These are phyloP conservation scores for Gossypium aridum DNA, from an alignment of 441 rosid species.

Conservation along the genomic window DNA sequence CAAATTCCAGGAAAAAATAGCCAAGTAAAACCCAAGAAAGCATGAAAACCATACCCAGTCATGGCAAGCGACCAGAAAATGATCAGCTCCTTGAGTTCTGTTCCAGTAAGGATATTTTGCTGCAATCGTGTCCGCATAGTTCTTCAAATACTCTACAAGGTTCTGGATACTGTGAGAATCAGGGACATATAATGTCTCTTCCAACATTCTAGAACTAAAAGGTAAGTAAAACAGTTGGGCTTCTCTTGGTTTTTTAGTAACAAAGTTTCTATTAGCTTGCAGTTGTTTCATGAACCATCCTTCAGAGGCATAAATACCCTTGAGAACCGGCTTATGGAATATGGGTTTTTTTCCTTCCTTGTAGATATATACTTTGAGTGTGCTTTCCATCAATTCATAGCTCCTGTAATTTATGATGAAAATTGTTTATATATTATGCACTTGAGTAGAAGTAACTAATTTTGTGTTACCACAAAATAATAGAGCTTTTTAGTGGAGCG, in stretches of 20 bases:
- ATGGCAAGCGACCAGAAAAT: conserved; percentile 94
- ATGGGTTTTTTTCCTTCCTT: conserved; percentile 77
- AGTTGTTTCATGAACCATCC: conserved; percentile 95
- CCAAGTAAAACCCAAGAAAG: background rate
- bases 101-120: conserved; percentile 79
- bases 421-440: conserved; percentile 8
- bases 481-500: background rate
- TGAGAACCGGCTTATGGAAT: conserved; percentile 52
- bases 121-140: conserved; percentile 49
- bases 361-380: conserved; percentile 69
- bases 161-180: conserved; percentile 57
- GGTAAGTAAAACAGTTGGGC: conserved; percentile 91
- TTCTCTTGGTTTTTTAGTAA: conserved; percentile 48
- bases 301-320: conserved; percentile 92
- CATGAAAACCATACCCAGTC: conserved; percentile 63
- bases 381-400: conserved; percentile 82
- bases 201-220: conserved; percentile 74
- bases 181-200: conserved; percentile 50
- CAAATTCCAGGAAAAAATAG: background rate
- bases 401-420: conserved; percentile 45
- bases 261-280: conserved; percentile 52
- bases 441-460: background rate
- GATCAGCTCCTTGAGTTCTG: conserved; percentile 80
- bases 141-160: conserved; percentile 49
- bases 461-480: background rate